A percentile compares a stretch with the other conserved stretches of the same genome.
These are phyloP conservation scores for Chlamydomonas incerta DNA, from an alignment of 139 green algal genomes.

Conservation along the genomic window DNA sequence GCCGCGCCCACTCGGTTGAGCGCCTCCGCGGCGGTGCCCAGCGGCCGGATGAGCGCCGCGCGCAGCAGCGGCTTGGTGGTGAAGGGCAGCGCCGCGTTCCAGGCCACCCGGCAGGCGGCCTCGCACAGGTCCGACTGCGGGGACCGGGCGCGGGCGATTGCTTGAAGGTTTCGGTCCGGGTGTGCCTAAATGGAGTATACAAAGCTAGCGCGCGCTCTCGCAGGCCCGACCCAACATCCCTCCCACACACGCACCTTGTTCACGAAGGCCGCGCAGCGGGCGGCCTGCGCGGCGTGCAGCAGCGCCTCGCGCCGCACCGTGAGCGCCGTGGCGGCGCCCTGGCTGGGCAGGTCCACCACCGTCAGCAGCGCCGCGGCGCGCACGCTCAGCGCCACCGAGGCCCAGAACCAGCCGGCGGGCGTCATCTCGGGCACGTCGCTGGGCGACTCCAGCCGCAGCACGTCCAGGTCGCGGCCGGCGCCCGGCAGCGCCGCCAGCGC, in stretches of 20 bases:
- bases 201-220: too few species aligned
- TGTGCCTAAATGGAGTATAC: too few species aligned
- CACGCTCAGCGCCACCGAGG: conserved; percentile 55
- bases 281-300: conserved; percentile 44
- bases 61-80: conserved; percentile 57
- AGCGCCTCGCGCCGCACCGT: conserved; percentile 51
- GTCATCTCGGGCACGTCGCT: conserved; percentile 58
- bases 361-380: conserved; percentile 42
- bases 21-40: conserved; percentile 23
- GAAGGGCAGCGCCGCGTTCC: conserved; percentile 53
- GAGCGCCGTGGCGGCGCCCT: conserved; percentile 41
- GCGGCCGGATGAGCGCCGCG: conserved; percentile 31
- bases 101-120: conserved; percentile 43
- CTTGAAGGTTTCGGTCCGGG: too few species aligned
- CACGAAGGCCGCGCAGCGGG: conserved; percentile 55
- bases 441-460: conserved; percentile 31
- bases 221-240: too few species aligned
- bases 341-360: conserved; percentile 25
- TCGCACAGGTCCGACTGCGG: conserved; percentile 35
- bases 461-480: conserved; percentile 25
- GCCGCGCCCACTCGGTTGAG: conserved; percentile 50
- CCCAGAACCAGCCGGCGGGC: conserved; percentile 67
- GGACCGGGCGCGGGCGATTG: too few species aligned
- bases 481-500: conserved; percentile 9
- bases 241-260: conserved; percentile 27